phyloP scores from a whole-genome alignment of 2,329 filamentous ascomycete genomes.

The Aspergillus puulaauensis region DNA sequence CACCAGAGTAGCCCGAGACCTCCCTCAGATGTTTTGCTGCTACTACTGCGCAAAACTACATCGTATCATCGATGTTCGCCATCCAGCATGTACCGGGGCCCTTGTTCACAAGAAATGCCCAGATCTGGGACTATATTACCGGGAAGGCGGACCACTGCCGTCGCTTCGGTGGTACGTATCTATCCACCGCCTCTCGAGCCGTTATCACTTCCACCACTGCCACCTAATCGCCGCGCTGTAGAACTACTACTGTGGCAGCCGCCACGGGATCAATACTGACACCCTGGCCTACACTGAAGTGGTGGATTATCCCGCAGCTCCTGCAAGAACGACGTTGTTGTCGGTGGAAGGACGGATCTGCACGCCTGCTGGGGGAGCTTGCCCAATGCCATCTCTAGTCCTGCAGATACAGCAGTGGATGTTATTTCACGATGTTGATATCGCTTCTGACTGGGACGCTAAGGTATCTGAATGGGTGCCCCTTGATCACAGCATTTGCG shows the following conservation, averaged over 20 bases:
- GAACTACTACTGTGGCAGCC: neutral
- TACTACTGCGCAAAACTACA: neutral
- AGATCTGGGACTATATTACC: no score
- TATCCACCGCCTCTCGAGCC: no score
- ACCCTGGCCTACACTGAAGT: neutral
- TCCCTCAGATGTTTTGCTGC: neutral
- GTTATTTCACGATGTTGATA: neutral
- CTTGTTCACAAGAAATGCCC: no score
- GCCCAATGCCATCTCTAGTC: neutral
- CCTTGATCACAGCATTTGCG: no score
- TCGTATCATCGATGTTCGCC: neutral
- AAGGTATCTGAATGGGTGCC: no score
- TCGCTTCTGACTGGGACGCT: no score
- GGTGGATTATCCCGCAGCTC: neutral
- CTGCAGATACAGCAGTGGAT: constrained; percentile 3
- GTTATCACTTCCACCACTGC: neutral
- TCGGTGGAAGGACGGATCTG: constrained; percentile 2
- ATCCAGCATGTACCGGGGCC: neutral
- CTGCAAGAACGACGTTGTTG: neutral
- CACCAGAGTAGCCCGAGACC: neutral
- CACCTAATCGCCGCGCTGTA: neutral
- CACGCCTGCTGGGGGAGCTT: neutral
- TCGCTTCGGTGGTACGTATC: no score
- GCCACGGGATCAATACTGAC: neutral
- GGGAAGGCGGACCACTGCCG: no score